Percentiles rank a stretch among this genome's conserved stretches.
Evolutionary conservation across 225 moss, liverwort and hornwort genomes (phyloP).

Genomic region (Marchantia paleacea): DNA sequence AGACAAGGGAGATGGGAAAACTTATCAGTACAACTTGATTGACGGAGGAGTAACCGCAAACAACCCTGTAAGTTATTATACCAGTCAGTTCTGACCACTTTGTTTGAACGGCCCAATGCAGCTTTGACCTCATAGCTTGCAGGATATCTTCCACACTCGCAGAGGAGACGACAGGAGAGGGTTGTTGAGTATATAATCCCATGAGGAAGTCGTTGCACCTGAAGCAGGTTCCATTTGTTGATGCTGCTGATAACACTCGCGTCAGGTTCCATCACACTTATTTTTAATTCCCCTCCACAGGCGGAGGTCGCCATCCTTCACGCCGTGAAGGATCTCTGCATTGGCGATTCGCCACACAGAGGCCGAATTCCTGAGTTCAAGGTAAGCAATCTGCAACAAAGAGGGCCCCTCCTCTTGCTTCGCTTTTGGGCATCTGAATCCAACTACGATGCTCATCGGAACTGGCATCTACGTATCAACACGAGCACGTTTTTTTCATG

Average conservation of each 20-base stretch:
- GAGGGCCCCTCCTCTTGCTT: not conserved
- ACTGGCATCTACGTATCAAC: too few species aligned
- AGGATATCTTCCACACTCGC: not conserved
- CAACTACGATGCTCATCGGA: too few species aligned
- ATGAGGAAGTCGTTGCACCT: not conserved
- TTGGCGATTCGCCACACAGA: not conserved
- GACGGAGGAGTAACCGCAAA: constrained; percentile 68
- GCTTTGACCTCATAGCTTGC: not conserved
- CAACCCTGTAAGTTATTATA: constrained; percentile 45
- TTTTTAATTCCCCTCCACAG: not conserved
- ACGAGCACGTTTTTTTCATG: too few species aligned
- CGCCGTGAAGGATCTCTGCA: constrained; percentile 1
- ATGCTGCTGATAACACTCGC: not conserved
- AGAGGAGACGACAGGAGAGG: too few species aligned
- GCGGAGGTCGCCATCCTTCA: constrained; percentile 22
- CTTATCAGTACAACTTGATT: constrained; percentile 53
- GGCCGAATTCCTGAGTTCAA: not conserved
- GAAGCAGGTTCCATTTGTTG: too few species aligned
- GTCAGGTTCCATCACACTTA: too few species aligned
- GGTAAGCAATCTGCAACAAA: not conserved
- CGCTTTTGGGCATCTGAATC: not conserved
- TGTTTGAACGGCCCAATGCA: not conserved
- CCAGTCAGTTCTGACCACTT: not conserved
- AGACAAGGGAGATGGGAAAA: constrained; percentile 10
- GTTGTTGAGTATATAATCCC: not conserved